Evolutionary conservation across 345 rosid species (phyloP), one percentile per base, ranked within the genome.

Genomic region (Sonneratia caseolaris): DNA sequence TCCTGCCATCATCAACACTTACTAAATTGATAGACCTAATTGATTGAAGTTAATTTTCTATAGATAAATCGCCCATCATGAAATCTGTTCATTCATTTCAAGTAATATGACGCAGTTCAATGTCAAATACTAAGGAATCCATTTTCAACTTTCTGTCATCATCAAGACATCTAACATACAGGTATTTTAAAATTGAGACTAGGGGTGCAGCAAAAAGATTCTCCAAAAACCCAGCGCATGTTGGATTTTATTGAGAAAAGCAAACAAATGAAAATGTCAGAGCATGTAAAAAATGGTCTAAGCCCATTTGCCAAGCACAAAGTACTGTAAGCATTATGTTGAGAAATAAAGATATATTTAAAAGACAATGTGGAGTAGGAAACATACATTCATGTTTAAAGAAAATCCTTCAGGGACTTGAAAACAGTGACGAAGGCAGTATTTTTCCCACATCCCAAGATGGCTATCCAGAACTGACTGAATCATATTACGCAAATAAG

Each of bases 371-470:
- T 62, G 66, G 37, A 62, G 22, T 66, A 72, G 71, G 51, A 36
- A 69, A 68, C 95, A 15, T 86, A 92, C 99, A 81, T 37, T 84
- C 69, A 13, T 68, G 13, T 87, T 88, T 16, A 86, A 68, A 37
- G 80, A 73, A 79, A 92, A 87, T 2, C 89, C 94, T 70, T 92
- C 74, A 37, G 97, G 99, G 80, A 89, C 89, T 0, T 83, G 73
- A 70, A 95, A 95, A 81, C 88, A 86, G 77, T 81, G 84, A 69
- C 62, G 78, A 76, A 89, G 74, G 79, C 93, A 89, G 78, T 90
- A 92, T 53, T 73, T 72, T 83, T 90, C 92, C 97, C 97, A 94
- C 83, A 87, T 71, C 65, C 78, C 59, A 47, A 47, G 51, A 47
- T 88, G 82, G 65, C 71, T 76, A 53, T 86, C 96, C 73, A 90